Base-by-base conservation (phyloP, 306 rosid genomes). In the Alnus glutinosa region DNA sequence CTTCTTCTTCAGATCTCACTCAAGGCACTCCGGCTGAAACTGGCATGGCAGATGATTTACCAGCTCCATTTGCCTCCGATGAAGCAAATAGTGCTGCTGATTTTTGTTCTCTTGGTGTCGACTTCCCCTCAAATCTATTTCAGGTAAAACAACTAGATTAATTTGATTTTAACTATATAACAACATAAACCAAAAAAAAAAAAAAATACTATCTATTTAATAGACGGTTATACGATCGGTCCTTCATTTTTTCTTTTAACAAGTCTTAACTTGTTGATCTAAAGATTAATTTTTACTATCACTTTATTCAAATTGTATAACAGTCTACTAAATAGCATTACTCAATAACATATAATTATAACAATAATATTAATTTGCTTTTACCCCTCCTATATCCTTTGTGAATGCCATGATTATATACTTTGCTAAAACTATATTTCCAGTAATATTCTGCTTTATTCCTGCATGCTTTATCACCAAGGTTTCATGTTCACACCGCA, bases 1-100 rank as follows among this genome's bases (percentile, higher is more conserved):
- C 92, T 39, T 94, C 98, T 55, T 94, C 98, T 63, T 94, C 97
- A 19, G 98, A 94, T 87, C 89, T 94, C 77, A 94, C 97, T 69
- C 98, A 94, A 87, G 97, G 98, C 23, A 90, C 96, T 30, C 90
- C 94, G 0, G 75, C 89, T 7, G 89, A 90, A 46, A 86, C 88
- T 12, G 84, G 87, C 32, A 85, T 81, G 63, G 86, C 51, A 13
- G 98, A 94, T 23, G 97, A 92, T 83, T 69, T 92, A 14, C 98
- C 85, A 34, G 83, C 89, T 69, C 92, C 88, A 15, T 82, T 90
- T 82, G 82, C 93, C 54, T 91, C 87, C 63, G 97, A 94, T 83
- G 98, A 94, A 89, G 98, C 97, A 66, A 92, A 89, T 19, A 94
- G 97, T 79, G 83, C 85, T 15, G 73, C 86, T 7, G 42, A 88